A percentile compares a stretch with the other conserved stretches of the same genome.
Conservation (phyloP, 177 flowering plant genomes). For the Telopea speciosissima region DNA sequence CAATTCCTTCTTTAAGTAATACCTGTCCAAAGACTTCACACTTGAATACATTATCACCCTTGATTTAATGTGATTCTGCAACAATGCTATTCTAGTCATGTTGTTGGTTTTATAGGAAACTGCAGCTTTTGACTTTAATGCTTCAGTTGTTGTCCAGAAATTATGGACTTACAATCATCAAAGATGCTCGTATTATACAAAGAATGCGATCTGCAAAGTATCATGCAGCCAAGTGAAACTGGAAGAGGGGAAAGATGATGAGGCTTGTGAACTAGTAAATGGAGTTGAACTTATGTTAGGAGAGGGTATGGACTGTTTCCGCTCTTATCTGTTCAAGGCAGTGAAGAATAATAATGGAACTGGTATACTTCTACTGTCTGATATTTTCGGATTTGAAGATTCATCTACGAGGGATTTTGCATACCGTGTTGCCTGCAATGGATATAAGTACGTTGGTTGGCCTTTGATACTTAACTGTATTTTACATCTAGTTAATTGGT, state of each 20-base stretch:
- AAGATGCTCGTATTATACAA: conserved; percentile 14
- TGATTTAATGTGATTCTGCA: background rate
- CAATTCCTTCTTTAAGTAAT: too few species aligned
- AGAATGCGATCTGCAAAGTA: conserved; percentile 19
- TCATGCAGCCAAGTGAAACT: conserved; percentile 35
- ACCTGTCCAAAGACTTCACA: too few species aligned
- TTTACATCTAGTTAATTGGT: background rate
- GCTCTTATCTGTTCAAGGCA: conserved; percentile 65
- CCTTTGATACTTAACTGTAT: background rate
- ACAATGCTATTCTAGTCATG: background rate
- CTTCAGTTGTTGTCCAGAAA: conserved; percentile 63
- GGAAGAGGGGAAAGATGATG: conserved; percentile 48
- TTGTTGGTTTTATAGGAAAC: background rate
- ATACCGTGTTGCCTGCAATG: conserved; percentile 88
- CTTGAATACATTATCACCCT: too few species aligned
- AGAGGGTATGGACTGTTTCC: conserved; percentile 44
- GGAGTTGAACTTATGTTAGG: conserved; percentile 73
- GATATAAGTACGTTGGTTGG: conserved; percentile 66
- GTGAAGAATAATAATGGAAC: conserved; percentile 86
- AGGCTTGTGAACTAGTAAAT: conserved; percentile 81
- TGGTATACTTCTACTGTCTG: conserved; percentile 73
- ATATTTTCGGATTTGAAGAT: conserved; percentile 74
- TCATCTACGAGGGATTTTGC: conserved; percentile 81
- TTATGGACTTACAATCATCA: conserved; percentile 23
- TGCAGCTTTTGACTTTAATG: conserved; percentile 33